These are phyloP conservation scores for Alloascoidea hylecoeti DNA, from an alignment of 805 yeast genomes.

Conservation along the genomic window DNA sequence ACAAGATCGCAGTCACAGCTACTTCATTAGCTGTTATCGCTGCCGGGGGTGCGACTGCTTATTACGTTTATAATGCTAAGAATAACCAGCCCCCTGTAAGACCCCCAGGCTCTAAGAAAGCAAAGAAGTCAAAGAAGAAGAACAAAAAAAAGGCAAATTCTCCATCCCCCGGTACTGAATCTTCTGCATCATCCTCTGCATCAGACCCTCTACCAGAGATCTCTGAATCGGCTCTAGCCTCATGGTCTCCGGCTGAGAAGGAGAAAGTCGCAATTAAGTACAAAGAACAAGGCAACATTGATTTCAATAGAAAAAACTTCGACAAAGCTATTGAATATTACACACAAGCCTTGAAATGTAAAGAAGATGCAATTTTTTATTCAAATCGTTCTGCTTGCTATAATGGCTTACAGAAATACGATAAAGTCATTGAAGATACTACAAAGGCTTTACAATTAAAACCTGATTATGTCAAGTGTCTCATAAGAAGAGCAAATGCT, in stretches of 20 bases:
- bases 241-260: slow-evolving; percentile 10
- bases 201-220: slow-evolving; percentile 14
- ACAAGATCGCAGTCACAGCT: slow-evolving; percentile 50
- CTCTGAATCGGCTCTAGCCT: slow-evolving; percentile 16
- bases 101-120: slow-evolving; percentile 10
- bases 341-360: slow-evolving; percentile 60
- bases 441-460: slow-evolving; percentile 73
- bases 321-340: slow-evolving; percentile 71
- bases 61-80: slow-evolving; percentile 21
- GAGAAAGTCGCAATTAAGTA: slow-evolving; percentile 41
- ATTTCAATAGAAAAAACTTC: slow-evolving; percentile 56
- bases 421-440: slow-evolving; percentile 80
- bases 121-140: slow-evolving; percentile 34
- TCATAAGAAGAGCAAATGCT: slow-evolving; percentile 87
- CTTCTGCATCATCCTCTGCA: slow-evolving; percentile 13
- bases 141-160: slow-evolving; percentile 3
- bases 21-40: slow-evolving; percentile 51
- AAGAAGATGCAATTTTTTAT: slow-evolving; percentile 77
- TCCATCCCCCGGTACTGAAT: slow-evolving; percentile 4
- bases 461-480: slow-evolving; percentile 85
- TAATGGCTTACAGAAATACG: slow-evolving; percentile 66
- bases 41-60: slow-evolving; percentile 47
- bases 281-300: slow-evolving; percentile 82
- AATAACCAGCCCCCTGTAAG: slow-evolving; percentile 5
- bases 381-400: slow-evolving; percentile 96